Conservation (phyloP, 75 land plant genomes). For the Picea sitchensis region DNA sequence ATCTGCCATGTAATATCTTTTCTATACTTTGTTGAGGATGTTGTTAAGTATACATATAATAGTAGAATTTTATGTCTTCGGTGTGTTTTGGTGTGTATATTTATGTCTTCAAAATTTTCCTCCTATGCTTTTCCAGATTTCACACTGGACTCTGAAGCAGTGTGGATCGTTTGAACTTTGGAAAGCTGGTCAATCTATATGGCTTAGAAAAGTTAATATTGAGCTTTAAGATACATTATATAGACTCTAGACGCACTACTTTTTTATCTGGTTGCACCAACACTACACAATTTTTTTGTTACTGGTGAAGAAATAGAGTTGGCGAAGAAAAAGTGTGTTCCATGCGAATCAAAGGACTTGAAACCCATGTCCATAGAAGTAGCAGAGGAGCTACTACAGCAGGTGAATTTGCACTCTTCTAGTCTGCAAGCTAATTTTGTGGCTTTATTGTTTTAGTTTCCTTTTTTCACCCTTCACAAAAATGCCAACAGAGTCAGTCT, state of each 20-base stretch:
- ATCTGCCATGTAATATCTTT: not conserved
- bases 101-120: not conserved
- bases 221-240: not conserved
- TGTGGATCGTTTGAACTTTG: not conserved
- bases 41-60: not conserved
- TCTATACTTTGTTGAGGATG: not conserved
- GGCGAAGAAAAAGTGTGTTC: conserved; percentile 82
- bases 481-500: not conserved
- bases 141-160: not conserved
- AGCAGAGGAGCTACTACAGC: conserved; percentile 52
- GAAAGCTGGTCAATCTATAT: not conserved
- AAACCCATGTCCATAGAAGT: conserved; percentile 71
- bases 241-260: not conserved
- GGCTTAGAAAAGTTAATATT: not conserved
- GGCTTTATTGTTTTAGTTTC: not conserved
- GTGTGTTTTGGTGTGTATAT: not conserved
- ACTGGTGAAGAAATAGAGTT: conserved; percentile 29
- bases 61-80: too few relatives aligned
- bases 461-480: not conserved
- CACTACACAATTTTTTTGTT: not conserved
- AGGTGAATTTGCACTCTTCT: conserved; percentile 31
- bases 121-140: not conserved
- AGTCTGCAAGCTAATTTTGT: not conserved
- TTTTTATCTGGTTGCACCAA: not conserved
- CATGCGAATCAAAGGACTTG: conserved; percentile 67